Base-by-base conservation (phyloP, 345 rosid species). In the Ricinus communis region DNA sequence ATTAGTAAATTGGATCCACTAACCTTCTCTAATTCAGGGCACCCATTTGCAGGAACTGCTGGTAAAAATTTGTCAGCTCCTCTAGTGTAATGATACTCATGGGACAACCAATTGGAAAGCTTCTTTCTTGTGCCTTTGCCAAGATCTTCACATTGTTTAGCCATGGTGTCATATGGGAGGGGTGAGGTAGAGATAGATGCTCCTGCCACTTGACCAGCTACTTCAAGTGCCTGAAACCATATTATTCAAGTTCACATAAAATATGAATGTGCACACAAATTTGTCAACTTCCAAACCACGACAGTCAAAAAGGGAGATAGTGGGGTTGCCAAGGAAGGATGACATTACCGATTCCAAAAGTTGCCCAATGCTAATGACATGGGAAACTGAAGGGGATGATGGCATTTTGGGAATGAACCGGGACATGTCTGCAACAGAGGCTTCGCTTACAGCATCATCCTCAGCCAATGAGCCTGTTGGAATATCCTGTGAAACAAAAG, bases 121-220 rank as follows among this genome's bases (percentile, higher is more conserved):
- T 87, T 95, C 86, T 85, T 83, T 78, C 98, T 78, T 0, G 90
- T 87, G 50, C 89, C 94, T 21, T 86, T 76, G 46, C 98, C 96
- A 63, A 90, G 85, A 49, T 96, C 90, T 84, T 95, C 98, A 18
- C 99, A 95, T 33, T 83, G 93, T 72, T 84, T 87, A 33, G 96
- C 76, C 97, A 89, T 83, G 66, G 96, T 76, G 67, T 89, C 77
- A 46, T 84, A 95, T 46, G 99, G 97, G 62, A 95, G 94, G 1
- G 97, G 97, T 6, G 97, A 94, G 41, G 88, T 84, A 53, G 96
- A 87, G 76, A 89, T 79, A n/a, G 91, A 76, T 69, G 90, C 82
- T 68, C 87, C 94, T 19, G 91, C 96, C 66, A 95, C 98, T 83
- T 90, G 94, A 79, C 99, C 94, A 43, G 98, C 99, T 33, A 90